These are phyloP conservation scores for Coniferiporia sulphurascens DNA, from an alignment of 1,284 basidiomycete genomes.

Conservation along the genomic window DNA sequence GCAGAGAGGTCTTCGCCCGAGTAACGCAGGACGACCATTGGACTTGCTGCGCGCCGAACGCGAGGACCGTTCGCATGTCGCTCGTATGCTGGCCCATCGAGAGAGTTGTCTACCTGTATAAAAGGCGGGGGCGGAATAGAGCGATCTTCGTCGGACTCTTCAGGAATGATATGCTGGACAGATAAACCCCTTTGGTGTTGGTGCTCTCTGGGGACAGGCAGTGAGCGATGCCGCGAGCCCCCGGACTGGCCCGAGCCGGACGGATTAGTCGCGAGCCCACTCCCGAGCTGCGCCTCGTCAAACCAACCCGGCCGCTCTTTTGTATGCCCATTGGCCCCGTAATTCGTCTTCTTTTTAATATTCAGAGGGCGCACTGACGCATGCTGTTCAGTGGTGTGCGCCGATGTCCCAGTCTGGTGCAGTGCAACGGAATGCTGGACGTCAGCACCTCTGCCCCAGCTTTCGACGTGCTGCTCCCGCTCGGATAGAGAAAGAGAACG, in stretches of 20 bases:
- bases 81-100: conserved; percentile 39
- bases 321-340: conserved; percentile 12
- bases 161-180: conserved; percentile 14
- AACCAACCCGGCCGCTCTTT: conserved; percentile 32
- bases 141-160: conserved; percentile 27
- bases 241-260: background rate
- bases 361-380: conserved; percentile 25
- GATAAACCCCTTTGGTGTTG: conserved; percentile 11
- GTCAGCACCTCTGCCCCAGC: conserved; percentile 44
- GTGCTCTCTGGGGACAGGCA: conserved; percentile 14
- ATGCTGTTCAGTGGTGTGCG: conserved; percentile 11
- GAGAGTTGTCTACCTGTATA: conserved; percentile 32
- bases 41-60: conserved; percentile 15
- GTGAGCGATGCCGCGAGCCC: conserved; percentile 14
- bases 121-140: conserved; percentile 40
- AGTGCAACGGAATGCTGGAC: conserved; percentile 24
- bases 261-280: background rate
- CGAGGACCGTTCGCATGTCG: conserved; percentile 28
- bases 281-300: conserved; percentile 24
- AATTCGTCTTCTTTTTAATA: conserved; percentile 27
- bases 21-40: conserved; percentile 25
- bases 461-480: conserved; percentile 40
- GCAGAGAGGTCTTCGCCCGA: conserved; percentile 6
- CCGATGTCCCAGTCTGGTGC: background rate
- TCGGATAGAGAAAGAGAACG: conserved; percentile 28